Conservation (phyloP, 306 rosid species). For the Trifolium subterraneum region DNA sequence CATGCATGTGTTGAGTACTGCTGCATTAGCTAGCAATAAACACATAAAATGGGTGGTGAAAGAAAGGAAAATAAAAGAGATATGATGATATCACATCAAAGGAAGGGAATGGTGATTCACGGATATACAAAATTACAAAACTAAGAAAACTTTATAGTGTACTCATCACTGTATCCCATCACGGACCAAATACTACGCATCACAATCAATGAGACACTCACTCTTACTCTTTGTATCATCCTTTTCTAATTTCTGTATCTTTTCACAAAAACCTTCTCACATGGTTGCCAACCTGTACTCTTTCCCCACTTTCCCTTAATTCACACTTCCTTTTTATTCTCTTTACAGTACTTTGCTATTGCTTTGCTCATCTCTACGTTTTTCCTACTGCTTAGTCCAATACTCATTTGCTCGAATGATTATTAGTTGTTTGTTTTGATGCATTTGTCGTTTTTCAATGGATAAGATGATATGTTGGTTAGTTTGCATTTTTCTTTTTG, state of each 20-base stretch:
- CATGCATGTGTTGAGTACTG: not conserved
- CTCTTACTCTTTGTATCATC: slow-evolving; percentile 32
- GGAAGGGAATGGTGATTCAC: slow-evolving; percentile 55
- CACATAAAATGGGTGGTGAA: slow-evolving; percentile 34
- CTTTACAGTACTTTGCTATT: not conserved
- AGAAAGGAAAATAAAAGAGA: slow-evolving; percentile 28
- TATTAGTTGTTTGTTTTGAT: no score
- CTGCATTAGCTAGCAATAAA: not conserved
- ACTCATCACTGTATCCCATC: slow-evolving; percentile 21
- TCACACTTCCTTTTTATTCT: not conserved
- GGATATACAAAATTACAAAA: slow-evolving; percentile 59
- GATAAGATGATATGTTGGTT: no score
- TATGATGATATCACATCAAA: slow-evolving; percentile 44
- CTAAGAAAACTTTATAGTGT: not conserved
- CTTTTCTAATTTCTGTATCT: slow-evolving; percentile 22
- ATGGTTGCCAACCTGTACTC: slow-evolving; percentile 52
- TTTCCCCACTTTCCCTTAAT: not conserved
- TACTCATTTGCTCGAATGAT: no score
- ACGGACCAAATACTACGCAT: slow-evolving; percentile 40
- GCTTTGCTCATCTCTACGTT: not conserved
- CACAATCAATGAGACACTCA: slow-evolving; percentile 19
- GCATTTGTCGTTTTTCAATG: no score
- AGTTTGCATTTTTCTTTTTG: no score
- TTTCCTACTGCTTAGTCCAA: not conserved
- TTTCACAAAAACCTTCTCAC: slow-evolving; percentile 33